phyloP scores from a whole-genome alignment of 208 protist species.

The Leishmania guyanensis region DNA sequence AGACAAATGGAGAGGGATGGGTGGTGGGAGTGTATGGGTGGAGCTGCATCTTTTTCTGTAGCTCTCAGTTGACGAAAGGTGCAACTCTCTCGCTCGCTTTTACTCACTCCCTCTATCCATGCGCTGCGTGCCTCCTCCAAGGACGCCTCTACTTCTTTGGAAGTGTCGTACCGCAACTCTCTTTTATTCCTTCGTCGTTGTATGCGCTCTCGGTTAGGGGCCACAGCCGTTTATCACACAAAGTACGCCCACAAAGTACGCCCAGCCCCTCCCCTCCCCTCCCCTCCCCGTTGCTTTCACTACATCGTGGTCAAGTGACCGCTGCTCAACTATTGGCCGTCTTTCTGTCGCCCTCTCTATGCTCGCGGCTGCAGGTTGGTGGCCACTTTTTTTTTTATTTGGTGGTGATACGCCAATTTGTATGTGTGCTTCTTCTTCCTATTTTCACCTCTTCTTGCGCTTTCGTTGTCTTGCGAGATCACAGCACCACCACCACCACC shows the following conservation, averaged over 20 bases:
- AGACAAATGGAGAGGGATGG: constrained; percentile 61
- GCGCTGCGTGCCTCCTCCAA: not conserved
- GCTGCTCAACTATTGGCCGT: not conserved
- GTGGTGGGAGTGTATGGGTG: not conserved
- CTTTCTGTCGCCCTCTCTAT: not conserved
- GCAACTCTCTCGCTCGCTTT: not conserved
- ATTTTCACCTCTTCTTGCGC: not conserved
- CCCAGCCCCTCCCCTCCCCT: not conserved
- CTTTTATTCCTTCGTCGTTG: not conserved
- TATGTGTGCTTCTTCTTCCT: not conserved
- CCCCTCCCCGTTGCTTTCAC: not conserved
- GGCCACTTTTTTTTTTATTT: not conserved
- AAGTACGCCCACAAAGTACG: not conserved
- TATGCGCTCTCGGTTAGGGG: not conserved
- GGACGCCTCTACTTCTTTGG: not conserved
- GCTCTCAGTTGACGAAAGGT: not conserved
- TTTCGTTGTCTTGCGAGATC: not conserved
- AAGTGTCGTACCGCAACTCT: not conserved
- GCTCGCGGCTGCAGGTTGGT: not conserved
- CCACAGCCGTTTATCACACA: not conserved
- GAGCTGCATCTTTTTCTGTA: not conserved
- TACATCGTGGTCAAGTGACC: not conserved
- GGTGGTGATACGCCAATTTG: not conserved
- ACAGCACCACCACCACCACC: not conserved
- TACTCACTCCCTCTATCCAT: not conserved